Percentiles rank a stretch among this genome's conserved stretches.
Evolutionary conservation across 768 basidiomycete species (phyloP).

Genomic region (Ephemerocybe angulata): DNA sequence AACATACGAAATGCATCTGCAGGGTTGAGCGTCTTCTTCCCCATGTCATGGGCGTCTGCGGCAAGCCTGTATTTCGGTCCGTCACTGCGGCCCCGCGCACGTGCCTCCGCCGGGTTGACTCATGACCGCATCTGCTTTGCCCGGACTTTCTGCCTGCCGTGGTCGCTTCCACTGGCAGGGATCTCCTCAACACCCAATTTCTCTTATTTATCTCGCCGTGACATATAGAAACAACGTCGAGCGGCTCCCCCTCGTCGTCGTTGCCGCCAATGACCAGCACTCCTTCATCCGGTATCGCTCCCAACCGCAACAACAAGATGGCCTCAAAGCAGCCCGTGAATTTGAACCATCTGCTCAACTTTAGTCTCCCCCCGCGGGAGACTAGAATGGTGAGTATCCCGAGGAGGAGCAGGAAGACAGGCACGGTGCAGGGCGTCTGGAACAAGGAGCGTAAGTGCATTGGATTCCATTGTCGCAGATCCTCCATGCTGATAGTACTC

Average conservation of each 20-base stretch:
- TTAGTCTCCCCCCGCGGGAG: slow-evolving; percentile 87
- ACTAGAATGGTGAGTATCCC: slow-evolving; percentile 57
- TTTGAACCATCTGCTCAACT: slow-evolving; percentile 88
- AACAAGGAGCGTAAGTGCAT: slow-evolving; percentile 88
- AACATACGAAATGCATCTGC: slow-evolving; percentile 86
- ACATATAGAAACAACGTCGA: not conserved
- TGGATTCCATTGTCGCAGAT: not conserved
- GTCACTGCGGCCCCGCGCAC: slow-evolving; percentile 25
- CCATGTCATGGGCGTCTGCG: slow-evolving; percentile 45
- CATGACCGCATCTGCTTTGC: slow-evolving; percentile 27
- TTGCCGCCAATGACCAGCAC: slow-evolving; percentile 33
- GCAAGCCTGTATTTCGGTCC: slow-evolving; percentile 3
- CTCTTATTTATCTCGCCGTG: slow-evolving; percentile 1
- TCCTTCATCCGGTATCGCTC: slow-evolving; percentile 29
- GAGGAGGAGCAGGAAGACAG: slow-evolving; percentile 71
- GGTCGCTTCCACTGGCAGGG: slow-evolving; percentile 47
- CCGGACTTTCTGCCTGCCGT: slow-evolving; percentile 27
- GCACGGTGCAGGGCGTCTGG: slow-evolving; percentile 65
- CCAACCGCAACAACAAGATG: slow-evolving; percentile 68
- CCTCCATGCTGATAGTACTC: slow-evolving; percentile 7
- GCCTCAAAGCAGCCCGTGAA: slow-evolving; percentile 56
- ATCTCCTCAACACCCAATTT: slow-evolving; percentile 31
- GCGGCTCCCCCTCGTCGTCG: not conserved
- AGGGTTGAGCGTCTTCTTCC: slow-evolving; percentile 86
- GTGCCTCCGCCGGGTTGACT: slow-evolving; percentile 32